Evolutionary conservation across 2,329 filamentous ascomycete genomes (phyloP).

Genomic region (Alternaria panax): DNA sequence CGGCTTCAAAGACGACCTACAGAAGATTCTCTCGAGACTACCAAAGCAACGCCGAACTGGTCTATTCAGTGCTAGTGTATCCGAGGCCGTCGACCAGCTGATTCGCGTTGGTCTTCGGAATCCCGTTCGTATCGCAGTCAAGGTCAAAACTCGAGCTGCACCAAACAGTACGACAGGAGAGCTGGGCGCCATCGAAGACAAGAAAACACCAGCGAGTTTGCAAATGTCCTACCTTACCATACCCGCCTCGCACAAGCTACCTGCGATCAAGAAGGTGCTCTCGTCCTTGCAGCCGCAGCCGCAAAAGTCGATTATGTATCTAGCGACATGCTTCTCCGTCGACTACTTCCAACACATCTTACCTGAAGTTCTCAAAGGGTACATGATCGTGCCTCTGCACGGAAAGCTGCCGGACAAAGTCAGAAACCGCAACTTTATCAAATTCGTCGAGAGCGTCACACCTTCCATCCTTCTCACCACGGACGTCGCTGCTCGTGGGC

Average conservation of each 20-base stretch:
- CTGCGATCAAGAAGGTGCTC: conserved; percentile 74
- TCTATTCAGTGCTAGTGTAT: conserved; percentile 94
- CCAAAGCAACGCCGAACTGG: conserved; percentile 95
- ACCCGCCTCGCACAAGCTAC: conserved; percentile 80
- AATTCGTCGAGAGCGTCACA: conserved; percentile 76
- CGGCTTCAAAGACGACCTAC: conserved; percentile 90
- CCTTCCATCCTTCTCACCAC: conserved; percentile 89
- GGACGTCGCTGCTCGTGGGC: conserved; percentile 86
- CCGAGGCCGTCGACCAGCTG: conserved; percentile 90
- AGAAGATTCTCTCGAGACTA: conserved; percentile 80
- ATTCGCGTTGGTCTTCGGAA: conserved; percentile 91
- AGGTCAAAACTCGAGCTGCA: conserved; percentile 69
- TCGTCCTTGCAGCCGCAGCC: conserved; percentile 74
- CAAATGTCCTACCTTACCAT: conserved; percentile 85
- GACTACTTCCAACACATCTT: conserved; percentile 91
- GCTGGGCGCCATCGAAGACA: conserved; percentile 74
- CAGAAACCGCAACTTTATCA: conserved; percentile 84
- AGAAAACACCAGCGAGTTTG: conserved; percentile 88
- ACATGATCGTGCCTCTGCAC: conserved; percentile 80
- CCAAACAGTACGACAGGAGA: conserved; percentile 50
- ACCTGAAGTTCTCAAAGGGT: conserved; percentile 73
- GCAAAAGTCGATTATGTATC: conserved; percentile 86
- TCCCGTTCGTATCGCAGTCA: conserved; percentile 92
- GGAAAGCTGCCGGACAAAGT: conserved; percentile 91
- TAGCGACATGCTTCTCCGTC: conserved; percentile 92